Conservation (phyloP, 352 stramenopile species). For the Blastocystis sp. region DNA sequence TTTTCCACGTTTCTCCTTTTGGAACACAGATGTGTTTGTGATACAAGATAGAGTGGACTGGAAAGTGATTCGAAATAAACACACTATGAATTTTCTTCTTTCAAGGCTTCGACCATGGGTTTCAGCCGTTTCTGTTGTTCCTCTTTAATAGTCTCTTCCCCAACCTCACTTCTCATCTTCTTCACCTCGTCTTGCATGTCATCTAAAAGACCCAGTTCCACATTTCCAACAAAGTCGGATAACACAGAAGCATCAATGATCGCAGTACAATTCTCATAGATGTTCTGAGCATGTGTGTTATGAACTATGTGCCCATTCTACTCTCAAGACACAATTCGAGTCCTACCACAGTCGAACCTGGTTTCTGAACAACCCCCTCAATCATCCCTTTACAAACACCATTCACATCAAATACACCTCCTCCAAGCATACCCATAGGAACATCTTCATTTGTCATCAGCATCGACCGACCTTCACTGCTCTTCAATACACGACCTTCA, state of each 20-base stretch:
- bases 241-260: conserved; percentile 7
- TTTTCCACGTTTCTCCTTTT: not conserved
- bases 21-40: no score
- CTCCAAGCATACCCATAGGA: not conserved
- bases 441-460: not conserved
- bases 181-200: conserved; percentile 59
- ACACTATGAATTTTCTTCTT: not conserved
- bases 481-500: not conserved
- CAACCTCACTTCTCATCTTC: conserved; percentile 46
- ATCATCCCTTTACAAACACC: conserved; percentile 60
- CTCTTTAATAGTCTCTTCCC: conserved; percentile 13
- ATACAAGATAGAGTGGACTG: not conserved
- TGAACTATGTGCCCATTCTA: conserved; percentile 39
- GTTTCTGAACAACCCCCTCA: conserved; percentile 42
- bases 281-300: conserved; percentile 59
- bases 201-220: conserved; percentile 53
- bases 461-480: conserved; percentile 25
- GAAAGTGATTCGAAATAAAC: conserved; percentile 28
- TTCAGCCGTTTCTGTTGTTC: conserved; percentile 45
- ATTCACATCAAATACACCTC: conserved; percentile 30
- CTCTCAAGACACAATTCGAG: not conserved
- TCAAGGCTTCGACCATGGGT: conserved; percentile 40
- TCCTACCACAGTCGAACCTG: not conserved
- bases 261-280: conserved; percentile 58
- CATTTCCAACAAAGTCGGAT: conserved; percentile 39